Evolutionary conservation across 768 basidiomycete species (phyloP), one percentile per base, ranked within the genome.

Genomic region (Termitomyces sp.): DNA sequence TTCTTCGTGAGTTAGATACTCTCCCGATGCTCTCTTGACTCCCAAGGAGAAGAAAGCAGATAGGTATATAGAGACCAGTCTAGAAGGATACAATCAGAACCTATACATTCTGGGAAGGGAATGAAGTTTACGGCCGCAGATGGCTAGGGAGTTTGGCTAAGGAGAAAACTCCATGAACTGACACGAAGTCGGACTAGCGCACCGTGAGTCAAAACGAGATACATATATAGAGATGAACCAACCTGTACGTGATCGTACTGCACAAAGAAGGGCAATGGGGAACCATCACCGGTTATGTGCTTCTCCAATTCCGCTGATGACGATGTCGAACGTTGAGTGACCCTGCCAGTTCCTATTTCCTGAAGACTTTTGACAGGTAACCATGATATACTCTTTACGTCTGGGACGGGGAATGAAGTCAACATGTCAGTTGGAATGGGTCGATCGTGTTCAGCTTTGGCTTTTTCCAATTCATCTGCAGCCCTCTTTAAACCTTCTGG

Each of bases 171-270:
- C 85, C 88, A 62, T 88, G 81, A 31, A 98, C 74, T 18, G 85
- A 83, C 56, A 98, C 85, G 69, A 99, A 98, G 66, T 96, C 93
- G 8, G 96, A 98, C 91, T 97, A 61, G 48, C 37, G 39, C 61
- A 57, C n/a, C 29, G 50, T 34, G 49, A 34, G 37, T 49, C 29
- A 58, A 47, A 50, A 53, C n/a, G 9, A 54, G 52, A 41, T 55
- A 18, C 29, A 60, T 26, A 31, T 31, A 13, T 44, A 57, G 41
- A 41, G 18, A n/a, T 9, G 42, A 51, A 53, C 56, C 28, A 55
- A 90, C 94, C 77, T 93, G 83, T 49, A 96, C 93, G 70, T 95
- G 92, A 65, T 97, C 90, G 66, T 92, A 99, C 66, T 97, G 88
- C 10, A 96, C 84, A 68, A 94, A 95, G 74, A 94, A 95, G 6